Percentiles rank a stretch among this genome's conserved stretches.
These are phyloP conservation scores for Gloeostereum incarnatum DNA, from an alignment of 768 basidiomycete species.

Conservation along the genomic window DNA sequence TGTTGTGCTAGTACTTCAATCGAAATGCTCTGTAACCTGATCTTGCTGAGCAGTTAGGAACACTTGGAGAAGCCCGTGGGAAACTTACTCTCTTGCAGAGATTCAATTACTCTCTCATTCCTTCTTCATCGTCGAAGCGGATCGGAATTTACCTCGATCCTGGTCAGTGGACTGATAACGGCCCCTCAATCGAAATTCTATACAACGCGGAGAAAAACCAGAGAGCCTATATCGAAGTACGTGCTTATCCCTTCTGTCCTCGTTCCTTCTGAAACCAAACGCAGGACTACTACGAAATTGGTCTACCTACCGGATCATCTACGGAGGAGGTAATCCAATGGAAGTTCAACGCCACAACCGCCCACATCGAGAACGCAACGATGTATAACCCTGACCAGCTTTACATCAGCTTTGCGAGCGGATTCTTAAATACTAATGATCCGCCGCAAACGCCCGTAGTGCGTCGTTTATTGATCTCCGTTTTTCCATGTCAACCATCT, in stretches of 20 bases:
- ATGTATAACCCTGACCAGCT: slow-evolving; percentile 28
- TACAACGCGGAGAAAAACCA: slow-evolving; percentile 29
- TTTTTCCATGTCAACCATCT: neutral
- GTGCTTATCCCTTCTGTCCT: neutral
- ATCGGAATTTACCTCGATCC: slow-evolving; percentile 36
- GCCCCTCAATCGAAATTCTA: slow-evolving; percentile 29
- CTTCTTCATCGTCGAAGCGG: slow-evolving; percentile 23
- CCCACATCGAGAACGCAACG: slow-evolving; percentile 33
- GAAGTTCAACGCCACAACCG: slow-evolving; percentile 30
- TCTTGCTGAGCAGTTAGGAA: slow-evolving; percentile 26
- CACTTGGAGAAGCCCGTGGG: slow-evolving; percentile 40
- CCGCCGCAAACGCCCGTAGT: slow-evolving; percentile 27
- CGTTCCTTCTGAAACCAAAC: neutral
- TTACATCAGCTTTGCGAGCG: slow-evolving; percentile 39
- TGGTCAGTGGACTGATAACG: slow-evolving; percentile 39
- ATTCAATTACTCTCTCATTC: slow-evolving; percentile 31
- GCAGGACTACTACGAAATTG: slow-evolving; percentile 33
- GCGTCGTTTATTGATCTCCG: neutral
- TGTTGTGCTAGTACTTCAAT: slow-evolving; percentile 8
- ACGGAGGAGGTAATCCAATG: slow-evolving; percentile 27
- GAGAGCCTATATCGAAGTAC: slow-evolving; percentile 34
- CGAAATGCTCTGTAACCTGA: neutral
- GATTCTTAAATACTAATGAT: slow-evolving; percentile 24
- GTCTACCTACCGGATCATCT: slow-evolving; percentile 22
- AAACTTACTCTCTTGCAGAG: slow-evolving; percentile 44